These are phyloP conservation scores for Bipolaris cookei DNA, from an alignment of 2,329 filamentous ascomycete species.

Conservation along the genomic window DNA sequence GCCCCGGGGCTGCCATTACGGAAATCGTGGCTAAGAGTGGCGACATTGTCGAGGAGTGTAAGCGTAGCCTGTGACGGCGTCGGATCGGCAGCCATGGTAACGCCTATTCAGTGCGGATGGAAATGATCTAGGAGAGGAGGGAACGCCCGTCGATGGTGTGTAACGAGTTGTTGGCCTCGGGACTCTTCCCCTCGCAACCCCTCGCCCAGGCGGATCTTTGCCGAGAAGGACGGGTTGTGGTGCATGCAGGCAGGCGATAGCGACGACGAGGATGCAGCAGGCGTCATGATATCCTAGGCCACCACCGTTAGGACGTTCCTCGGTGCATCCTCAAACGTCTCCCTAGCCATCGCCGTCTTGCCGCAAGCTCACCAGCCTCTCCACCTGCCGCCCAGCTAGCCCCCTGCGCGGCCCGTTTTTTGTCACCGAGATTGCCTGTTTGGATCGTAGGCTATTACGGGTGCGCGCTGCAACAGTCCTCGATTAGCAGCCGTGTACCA, in stretches of 20 bases:
- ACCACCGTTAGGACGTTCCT: too few relatives aligned
- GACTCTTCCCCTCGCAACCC: not conserved
- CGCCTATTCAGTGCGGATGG: not conserved
- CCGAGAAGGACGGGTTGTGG: not conserved
- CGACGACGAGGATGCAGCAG: not conserved
- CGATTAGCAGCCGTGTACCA: not conserved
- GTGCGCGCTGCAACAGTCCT: too few relatives aligned
- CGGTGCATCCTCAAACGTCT: not conserved
- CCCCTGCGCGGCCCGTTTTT: not conserved
- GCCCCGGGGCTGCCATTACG: slow-evolving; percentile 23
- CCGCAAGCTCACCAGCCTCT: not conserved
- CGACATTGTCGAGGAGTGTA: slow-evolving; percentile 29
- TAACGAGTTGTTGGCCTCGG: not conserved
- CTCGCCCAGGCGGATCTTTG: not conserved
- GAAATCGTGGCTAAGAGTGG: slow-evolving; percentile 24
- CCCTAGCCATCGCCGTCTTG: not conserved
- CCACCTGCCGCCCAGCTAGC: not conserved
- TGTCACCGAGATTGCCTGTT: slow-evolving; percentile 1
- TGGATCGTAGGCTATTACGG: not conserved
- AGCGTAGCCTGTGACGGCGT: slow-evolving; percentile 16
- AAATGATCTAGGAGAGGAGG: not conserved
- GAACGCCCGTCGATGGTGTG: not conserved
- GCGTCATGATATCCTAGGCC: slow-evolving; percentile 1
- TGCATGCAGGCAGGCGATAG: not conserved
- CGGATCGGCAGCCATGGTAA: slow-evolving; percentile 5